Evolutionary conservation across 1,284 basidiomycete genomes (phyloP).

Genomic region (Stereum hirsutum): DNA sequence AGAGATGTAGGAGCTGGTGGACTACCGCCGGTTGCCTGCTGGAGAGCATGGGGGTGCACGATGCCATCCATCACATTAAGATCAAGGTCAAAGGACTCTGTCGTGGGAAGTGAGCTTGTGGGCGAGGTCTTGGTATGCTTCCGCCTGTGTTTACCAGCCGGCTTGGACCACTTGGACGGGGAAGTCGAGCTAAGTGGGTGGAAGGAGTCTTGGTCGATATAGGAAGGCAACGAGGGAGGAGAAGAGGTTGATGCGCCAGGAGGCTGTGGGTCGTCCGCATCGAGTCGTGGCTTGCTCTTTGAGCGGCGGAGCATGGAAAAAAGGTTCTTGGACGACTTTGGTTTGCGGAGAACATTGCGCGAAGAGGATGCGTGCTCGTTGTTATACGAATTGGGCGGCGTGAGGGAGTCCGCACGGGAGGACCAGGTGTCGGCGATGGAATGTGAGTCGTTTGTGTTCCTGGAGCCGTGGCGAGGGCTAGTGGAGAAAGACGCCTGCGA

Average conservation of each 20-base stretch:
- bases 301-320: conserved; percentile 22
- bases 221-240: conserved; percentile 16
- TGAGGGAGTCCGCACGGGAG: too few relatives aligned
- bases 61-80: conserved; percentile 82
- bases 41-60: conserved; percentile 36
- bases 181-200: conserved; percentile 18
- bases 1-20: conserved; percentile 28
- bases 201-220: conserved; percentile 22
- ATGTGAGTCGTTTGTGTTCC: too few relatives aligned
- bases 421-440: too few relatives aligned
- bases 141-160: conserved; percentile 15
- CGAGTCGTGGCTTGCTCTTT: conserved; percentile 21
- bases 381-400: too few relatives aligned
- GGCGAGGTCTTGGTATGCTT: conserved; percentile 13
- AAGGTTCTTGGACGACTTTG: conserved; percentile 26
- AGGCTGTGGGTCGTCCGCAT: conserved; percentile 10
- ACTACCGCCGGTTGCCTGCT: conserved; percentile 15
- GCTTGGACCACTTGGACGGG: conserved; percentile 19
- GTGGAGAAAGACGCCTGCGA: too few relatives aligned
- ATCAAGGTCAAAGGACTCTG: conserved; percentile 58
- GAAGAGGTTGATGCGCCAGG: conserved; percentile 14
- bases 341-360: conserved; percentile 19
- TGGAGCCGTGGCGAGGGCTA: too few relatives aligned
- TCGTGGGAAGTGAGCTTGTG: conserved; percentile 11
- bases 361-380: too few relatives aligned